Evolutionary conservation across 2,329 filamentous ascomycete genomes (phyloP).

Genomic region (Pseudocercospora crystallina): DNA sequence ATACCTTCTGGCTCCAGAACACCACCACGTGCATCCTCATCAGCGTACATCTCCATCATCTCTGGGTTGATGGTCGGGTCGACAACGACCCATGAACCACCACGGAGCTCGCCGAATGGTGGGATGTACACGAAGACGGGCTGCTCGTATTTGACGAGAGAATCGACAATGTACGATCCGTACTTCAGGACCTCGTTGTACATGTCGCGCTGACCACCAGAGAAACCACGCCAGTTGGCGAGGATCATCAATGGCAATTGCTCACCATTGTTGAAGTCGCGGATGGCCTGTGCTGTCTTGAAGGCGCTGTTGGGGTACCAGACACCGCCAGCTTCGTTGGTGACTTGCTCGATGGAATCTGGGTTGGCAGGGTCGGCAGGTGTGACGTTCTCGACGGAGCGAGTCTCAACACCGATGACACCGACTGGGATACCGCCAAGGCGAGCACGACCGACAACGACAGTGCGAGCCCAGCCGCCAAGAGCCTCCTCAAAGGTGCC

Average conservation of each 20-base stretch:
- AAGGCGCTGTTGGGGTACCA: constrained; percentile 99
- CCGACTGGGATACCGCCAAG: constrained; percentile 96
- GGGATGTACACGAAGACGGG: constrained; percentile 99
- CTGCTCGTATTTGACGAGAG: constrained; percentile 97
- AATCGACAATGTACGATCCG: constrained; percentile 97
- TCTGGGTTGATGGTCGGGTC: constrained; percentile 97
- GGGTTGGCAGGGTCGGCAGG: constrained; percentile 97
- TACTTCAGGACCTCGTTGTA: constrained; percentile 99
- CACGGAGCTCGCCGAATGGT: constrained; percentile 91
- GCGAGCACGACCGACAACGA: constrained; percentile 93
- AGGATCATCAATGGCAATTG: constrained; percentile 98
- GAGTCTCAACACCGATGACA: constrained; percentile 95
- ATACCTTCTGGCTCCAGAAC: constrained; percentile 98
- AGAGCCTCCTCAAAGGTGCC: constrained; percentile 96
- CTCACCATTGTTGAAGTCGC: constrained; percentile 98
- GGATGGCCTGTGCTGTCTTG: constrained; percentile 98
- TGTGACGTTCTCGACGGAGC: constrained; percentile 93
- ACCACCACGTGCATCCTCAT: constrained; percentile 91
- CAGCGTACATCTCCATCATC: constrained; percentile 99
- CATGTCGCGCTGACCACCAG: constrained; percentile 98
- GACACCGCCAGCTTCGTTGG: constrained; percentile 93
- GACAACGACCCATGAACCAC: constrained; percentile 98
- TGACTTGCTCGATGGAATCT: constrained; percentile 94
- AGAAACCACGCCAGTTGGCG: constrained; percentile 99
- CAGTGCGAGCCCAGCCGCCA: constrained; percentile 93